phyloP scores from a whole-genome alignment of 768 basidiomycete species.

The Mycena amicta region DNA sequence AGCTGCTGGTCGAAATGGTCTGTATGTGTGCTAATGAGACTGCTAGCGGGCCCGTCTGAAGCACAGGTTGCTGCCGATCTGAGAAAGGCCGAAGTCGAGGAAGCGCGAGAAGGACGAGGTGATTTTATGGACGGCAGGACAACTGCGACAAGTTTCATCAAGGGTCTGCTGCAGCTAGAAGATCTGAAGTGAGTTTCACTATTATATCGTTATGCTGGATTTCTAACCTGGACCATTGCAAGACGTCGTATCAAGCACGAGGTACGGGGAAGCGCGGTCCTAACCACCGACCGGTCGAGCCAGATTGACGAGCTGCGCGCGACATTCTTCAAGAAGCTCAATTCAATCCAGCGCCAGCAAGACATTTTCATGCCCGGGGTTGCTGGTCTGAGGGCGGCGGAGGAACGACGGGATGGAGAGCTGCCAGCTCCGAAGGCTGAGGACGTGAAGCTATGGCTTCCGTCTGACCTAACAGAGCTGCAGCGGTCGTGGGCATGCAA shows the following conservation, averaged over 20 bases:
- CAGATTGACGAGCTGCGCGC: constrained; percentile 11
- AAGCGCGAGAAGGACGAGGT: background rate
- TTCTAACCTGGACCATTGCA: background rate
- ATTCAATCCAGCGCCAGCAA: constrained; percentile 1
- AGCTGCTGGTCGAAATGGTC: background rate
- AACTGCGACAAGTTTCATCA: background rate
- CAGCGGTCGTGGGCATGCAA: background rate
- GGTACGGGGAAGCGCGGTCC: background rate
- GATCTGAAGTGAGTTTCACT: constrained; percentile 3
- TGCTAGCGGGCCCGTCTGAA: background rate
- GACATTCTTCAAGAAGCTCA: background rate
- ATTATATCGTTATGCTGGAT: too few relatives aligned
- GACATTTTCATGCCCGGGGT: constrained; percentile 8
- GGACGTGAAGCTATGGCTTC: constrained; percentile 9
- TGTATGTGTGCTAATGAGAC: background rate
- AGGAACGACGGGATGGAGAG: constrained; percentile 3
- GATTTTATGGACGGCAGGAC: background rate
- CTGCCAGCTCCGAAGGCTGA: constrained; percentile 6
- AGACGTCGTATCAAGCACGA: constrained; percentile 1
- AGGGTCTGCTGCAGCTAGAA: background rate
- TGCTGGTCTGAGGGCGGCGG: background rate
- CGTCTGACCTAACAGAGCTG: constrained; percentile 1
- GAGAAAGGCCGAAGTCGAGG: background rate
- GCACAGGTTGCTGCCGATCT: background rate
- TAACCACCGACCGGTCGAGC: background rate